Base-by-base conservation (phyloP, 1,284 basidiomycete species). In the Inonotus obliquus region DNA sequence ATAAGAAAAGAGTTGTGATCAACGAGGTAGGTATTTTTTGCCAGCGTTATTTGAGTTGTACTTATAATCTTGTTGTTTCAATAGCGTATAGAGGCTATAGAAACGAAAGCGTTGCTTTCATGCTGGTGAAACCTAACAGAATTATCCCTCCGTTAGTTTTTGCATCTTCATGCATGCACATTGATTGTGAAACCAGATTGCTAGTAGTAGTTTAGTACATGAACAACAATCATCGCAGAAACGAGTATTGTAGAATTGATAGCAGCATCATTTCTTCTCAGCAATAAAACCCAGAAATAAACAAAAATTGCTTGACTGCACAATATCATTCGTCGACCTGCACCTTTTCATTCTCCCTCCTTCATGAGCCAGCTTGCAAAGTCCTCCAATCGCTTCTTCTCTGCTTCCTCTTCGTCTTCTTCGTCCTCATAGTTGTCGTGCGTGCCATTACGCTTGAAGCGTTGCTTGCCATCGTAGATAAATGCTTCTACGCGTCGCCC, bases 361-460 rank as follows among this genome's bases (percentile, higher is more conserved):
- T 81, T 77, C 77, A 91, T 77, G 49, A 98, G 77, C 94, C 94
- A 98, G 32, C 87, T 76, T 0, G 92, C 92, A 71, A 96, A 97
- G 70, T 89, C 85, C 61, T 95, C 92, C 69, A 96, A 72, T 53
- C 95, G 82, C 69, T 86, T 83, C 79, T 91, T 89, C 73, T 96
- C 94, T 56, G 79, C 83, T 57, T 86, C 87, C 7, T 87, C 89
- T 1, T 78, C 87, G 10, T 87, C 89, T 1, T 78, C 81, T 10
- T 85, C 86, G 0, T 81, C 85, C 56, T 82, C 82, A 2, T 78
- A 64, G 2, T 86, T 84, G 21, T 85, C 84, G 6, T 78, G 80
- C 17, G 75, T 75, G 9, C 87, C 91, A 61, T 85, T 89, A 62
- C 89, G 89, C 66, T 80, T 82, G 79, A 92, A 99, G 54, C 87